Evolutionary conservation across 495 filamentous ascomycete genomes (phyloP).

Genomic region (Letharia columbiana): DNA sequence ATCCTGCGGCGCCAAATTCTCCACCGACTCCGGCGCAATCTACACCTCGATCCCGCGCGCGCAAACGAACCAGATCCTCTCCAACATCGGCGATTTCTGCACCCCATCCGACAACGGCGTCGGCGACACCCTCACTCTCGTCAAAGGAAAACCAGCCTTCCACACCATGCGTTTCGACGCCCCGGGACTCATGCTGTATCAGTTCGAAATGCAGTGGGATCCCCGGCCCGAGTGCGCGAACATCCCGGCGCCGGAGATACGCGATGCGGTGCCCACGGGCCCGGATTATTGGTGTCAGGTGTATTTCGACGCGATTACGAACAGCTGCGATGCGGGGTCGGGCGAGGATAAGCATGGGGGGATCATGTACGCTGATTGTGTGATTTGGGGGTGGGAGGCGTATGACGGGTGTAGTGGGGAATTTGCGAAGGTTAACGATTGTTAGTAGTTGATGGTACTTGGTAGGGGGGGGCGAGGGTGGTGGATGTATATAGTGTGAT

Average conservation of each 20-base stretch:
- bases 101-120: neutral
- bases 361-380: slow-evolving; percentile 4
- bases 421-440: neutral
- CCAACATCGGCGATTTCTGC: neutral
- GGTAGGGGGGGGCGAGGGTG: too few relatives aligned
- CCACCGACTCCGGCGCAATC: slow-evolving; percentile 3
- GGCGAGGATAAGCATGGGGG: slow-evolving; percentile 4
- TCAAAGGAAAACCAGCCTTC: neutral
- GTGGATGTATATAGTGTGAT: too few relatives aligned
- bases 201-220: neutral
- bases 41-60: slow-evolving; percentile 7
- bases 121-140: neutral
- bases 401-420: neutral
- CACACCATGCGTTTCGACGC: neutral
- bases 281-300: slow-evolving; percentile 1
- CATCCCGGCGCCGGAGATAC: neutral
- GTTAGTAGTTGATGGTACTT: too few relatives aligned
- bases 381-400: slow-evolving; percentile 7
- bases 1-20: neutral
- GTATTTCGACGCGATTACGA: slow-evolving; percentile 5
- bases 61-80: slow-evolving; percentile 3
- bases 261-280: neutral
- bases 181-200: neutral
- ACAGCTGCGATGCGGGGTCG: slow-evolving; percentile 3
- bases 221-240: slow-evolving; percentile 7